phyloP scores from a whole-genome alignment of 495 filamentous ascomycete genomes.

The Talaromyces ruber region DNA sequence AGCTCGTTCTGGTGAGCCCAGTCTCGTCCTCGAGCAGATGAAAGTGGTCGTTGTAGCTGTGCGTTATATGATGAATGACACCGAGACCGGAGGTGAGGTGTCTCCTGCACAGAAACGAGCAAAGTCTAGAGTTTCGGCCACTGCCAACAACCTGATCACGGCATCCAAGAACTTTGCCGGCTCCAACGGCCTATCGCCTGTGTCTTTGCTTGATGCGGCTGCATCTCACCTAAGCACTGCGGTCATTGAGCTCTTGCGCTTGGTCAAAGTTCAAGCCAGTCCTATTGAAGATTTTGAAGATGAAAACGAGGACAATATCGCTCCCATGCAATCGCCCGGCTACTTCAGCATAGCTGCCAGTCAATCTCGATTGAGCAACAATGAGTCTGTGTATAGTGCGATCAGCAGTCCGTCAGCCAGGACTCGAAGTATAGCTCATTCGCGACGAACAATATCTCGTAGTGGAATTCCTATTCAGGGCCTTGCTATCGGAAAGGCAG shows the following conservation, averaged over 20 bases:
- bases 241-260: slow-evolving; percentile 73
- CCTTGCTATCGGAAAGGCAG: slow-evolving; percentile 17
- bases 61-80: slow-evolving; percentile 70
- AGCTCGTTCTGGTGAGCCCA: slow-evolving; percentile 64
- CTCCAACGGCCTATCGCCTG: slow-evolving; percentile 77
- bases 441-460: slow-evolving; percentile 10
- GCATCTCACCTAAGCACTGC: slow-evolving; percentile 85
- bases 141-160: slow-evolving; percentile 92
- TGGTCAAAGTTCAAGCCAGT: slow-evolving; percentile 76
- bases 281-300: slow-evolving; percentile 66
- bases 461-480: slow-evolving; percentile 19
- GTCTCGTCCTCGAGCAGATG: slow-evolving; percentile 67
- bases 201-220: slow-evolving; percentile 90
- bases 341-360: slow-evolving; percentile 40
- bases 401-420: slow-evolving; percentile 37
- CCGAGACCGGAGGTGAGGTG: slow-evolving; percentile 44
- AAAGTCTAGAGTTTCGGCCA: slow-evolving; percentile 72
- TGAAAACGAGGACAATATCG: slow-evolving; percentile 41
- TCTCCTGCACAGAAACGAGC: slow-evolving; percentile 50
- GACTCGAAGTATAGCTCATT: slow-evolving; percentile 13
- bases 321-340: slow-evolving; percentile 37
- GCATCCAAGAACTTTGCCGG: slow-evolving; percentile 82
- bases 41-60: slow-evolving; percentile 74
- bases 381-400: slow-evolving; percentile 45
- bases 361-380: slow-evolving; percentile 38